A percentile compares a stretch with the other conserved stretches of the same genome.
phyloP scores from a whole-genome alignment of 2,329 filamentous ascomycete species.

The Zymoseptoria crescenta region DNA sequence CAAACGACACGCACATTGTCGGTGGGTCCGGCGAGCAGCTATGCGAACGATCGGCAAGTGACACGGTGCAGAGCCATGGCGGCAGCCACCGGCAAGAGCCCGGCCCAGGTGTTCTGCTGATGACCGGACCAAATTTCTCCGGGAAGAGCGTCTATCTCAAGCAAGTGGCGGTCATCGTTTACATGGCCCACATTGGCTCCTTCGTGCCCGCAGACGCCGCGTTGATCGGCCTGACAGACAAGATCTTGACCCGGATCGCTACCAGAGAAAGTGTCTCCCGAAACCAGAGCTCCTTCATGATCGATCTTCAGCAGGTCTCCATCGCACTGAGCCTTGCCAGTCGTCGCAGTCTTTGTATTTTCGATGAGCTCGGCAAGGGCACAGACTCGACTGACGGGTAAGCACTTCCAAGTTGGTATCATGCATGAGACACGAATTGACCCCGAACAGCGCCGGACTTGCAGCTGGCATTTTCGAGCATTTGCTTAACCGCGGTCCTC shows the following conservation, averaged over 20 bases:
- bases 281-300: slow-evolving; percentile 62
- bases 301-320: slow-evolving; percentile 80
- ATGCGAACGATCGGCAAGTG: not conserved
- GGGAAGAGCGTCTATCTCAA: slow-evolving; percentile 96
- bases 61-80: not conserved
- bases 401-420: not conserved
- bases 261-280: slow-evolving; percentile 62
- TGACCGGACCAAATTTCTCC: slow-evolving; percentile 94
- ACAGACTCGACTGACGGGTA: slow-evolving; percentile 53
- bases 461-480: slow-evolving; percentile 55
- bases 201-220: slow-evolving; percentile 78
- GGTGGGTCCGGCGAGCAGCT: slow-evolving; percentile 46
- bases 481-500: slow-evolving; percentile 41
- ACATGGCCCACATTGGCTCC: slow-evolving; percentile 85
- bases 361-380: slow-evolving; percentile 83
- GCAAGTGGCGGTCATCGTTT: slow-evolving; percentile 83
- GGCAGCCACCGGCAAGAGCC: slow-evolving; percentile 4
- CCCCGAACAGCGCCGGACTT: slow-evolving; percentile 45
- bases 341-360: slow-evolving; percentile 67
- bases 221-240: slow-evolving; percentile 79
- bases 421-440: not conserved
- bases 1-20: slow-evolving; percentile 67
- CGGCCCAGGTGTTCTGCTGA: slow-evolving; percentile 60
- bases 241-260: slow-evolving; percentile 78
- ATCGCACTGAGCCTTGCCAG: slow-evolving; percentile 70